phyloP scores from a whole-genome alignment of 2,329 filamentous ascomycete species.

The Gnomoniopsis smithogilvyi region DNA sequence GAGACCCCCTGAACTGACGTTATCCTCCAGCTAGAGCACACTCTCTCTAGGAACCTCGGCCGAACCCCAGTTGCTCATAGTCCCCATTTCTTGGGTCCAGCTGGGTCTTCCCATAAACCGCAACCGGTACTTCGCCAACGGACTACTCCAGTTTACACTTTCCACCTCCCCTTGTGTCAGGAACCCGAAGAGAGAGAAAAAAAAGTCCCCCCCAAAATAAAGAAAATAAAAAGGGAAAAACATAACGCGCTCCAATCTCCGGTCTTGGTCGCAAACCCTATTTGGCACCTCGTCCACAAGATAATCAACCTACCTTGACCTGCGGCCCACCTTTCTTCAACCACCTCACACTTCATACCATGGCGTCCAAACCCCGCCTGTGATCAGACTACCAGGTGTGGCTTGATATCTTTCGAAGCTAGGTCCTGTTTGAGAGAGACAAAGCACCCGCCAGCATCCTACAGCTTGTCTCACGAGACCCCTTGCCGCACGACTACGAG shows the following conservation, averaged over 20 bases:
- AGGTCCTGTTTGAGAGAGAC: neutral
- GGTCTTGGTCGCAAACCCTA: neutral
- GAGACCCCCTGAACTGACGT: neutral
- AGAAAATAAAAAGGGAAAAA: too few species aligned
- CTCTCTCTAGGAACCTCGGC: neutral
- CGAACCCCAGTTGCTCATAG: neutral
- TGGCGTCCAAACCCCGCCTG: conserved; percentile 16
- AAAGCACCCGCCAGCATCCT: neutral
- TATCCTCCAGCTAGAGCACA: neutral
- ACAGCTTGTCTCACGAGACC: neutral
- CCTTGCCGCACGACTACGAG: neutral
- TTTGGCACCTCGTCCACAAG: neutral
- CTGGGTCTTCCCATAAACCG: conserved; percentile 3
- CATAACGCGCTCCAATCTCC: neutral
- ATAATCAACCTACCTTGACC: too few species aligned
- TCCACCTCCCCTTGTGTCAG: neutral
- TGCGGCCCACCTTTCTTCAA: neutral
- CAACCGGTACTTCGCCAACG: conserved; percentile 9
- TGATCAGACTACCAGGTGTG: conserved; percentile 11
- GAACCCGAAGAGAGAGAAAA: neutral
- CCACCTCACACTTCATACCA: neutral
- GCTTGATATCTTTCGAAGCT: conserved; percentile 2
- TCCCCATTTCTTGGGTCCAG: neutral
- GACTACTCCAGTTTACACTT: neutral
- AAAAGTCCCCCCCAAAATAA: too few species aligned